phyloP scores from a whole-genome alignment of 2,329 filamentous ascomycete genomes.

The Sphaceloma murrayae region DNA sequence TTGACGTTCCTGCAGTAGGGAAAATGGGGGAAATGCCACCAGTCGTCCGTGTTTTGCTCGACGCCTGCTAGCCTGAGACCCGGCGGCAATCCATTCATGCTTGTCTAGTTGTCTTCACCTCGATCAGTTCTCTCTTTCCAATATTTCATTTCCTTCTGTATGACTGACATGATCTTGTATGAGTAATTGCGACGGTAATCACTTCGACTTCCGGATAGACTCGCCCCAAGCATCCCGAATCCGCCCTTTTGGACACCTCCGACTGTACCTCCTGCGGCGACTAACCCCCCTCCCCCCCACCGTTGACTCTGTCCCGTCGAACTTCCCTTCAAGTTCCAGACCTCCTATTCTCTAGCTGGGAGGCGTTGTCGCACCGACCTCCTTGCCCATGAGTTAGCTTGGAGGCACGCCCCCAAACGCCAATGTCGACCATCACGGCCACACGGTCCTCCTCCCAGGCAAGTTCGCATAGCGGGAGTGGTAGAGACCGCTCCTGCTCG shows the following conservation, averaged over 20 bases:
- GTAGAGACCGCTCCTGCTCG: conserved; percentile 8
- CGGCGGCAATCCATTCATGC: not conserved
- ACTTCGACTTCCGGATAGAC: not conserved
- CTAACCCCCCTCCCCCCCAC: not conserved
- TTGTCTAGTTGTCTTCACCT: not conserved
- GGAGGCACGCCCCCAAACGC: conserved; percentile 1
- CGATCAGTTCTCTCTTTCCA: not conserved
- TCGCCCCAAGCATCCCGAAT: not conserved
- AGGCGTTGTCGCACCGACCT: not conserved
- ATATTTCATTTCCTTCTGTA: conserved; percentile 8
- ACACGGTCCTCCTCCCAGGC: conserved; percentile 15
- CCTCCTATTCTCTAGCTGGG: conserved; percentile 11
- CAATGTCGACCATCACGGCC: conserved; percentile 5
- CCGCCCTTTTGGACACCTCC: not conserved
- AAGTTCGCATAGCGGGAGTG: conserved; percentile 4
- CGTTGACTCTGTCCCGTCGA: conserved; percentile 2
- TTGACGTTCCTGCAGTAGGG: not conserved
- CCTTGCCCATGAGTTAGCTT: conserved; percentile 9
- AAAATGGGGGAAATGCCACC: not conserved
- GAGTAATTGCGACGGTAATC: conserved; percentile 11
- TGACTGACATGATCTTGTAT: conserved; percentile 12
- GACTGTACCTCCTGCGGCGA: conserved; percentile 6
- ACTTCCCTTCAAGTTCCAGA: not conserved
- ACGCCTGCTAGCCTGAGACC: not conserved
- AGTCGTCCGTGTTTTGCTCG: conserved; percentile 1